A percentile compares a stretch with the other conserved stretches of the same genome.
phyloP scores from a whole-genome alignment of 768 basidiomycete genomes.

The Imleria badia region DNA sequence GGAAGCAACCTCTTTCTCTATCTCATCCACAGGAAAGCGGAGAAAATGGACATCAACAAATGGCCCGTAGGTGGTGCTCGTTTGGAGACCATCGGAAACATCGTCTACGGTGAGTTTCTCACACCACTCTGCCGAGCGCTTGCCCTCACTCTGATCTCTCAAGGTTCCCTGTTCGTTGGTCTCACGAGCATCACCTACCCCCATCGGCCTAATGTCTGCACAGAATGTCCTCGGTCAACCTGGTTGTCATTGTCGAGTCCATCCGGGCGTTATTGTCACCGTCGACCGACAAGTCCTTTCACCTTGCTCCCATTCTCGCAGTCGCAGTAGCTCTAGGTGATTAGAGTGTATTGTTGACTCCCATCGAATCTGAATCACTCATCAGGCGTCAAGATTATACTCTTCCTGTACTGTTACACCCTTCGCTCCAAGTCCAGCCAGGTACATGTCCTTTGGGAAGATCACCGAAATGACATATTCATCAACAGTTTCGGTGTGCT shows the following conservation, averaged over 20 bases:
- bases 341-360: not conserved
- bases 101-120: conserved; percentile 64
- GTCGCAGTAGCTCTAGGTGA: conserved; percentile 78
- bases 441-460: conserved; percentile 94
- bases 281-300: conserved; percentile 56
- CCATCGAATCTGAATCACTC: not conserved
- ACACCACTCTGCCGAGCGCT: not conserved
- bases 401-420: conserved; percentile 86
- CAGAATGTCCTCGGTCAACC: conserved; percentile 90
- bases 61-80: conserved; percentile 94
- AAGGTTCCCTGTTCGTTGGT: conserved; percentile 48
- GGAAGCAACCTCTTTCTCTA: conserved; percentile 82
- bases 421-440: conserved; percentile 84
- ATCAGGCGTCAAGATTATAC: conserved; percentile 74
- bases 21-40: conserved; percentile 74
- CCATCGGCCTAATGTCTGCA: conserved; percentile 1
- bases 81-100: conserved; percentile 87
- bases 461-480: conserved; percentile 91
- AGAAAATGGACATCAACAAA: conserved; percentile 69
- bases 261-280: conserved; percentile 67
- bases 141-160: conserved; percentile 1
- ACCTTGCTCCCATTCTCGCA: conserved; percentile 79
- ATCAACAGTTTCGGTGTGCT: conserved; percentile 72
- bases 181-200: not conserved
- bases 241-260: conserved; percentile 89